Evolutionary conservation across 2,329 filamentous ascomycete species (phyloP), one percentile per base, ranked within the genome.

Genomic region (Hymenoscyphus infarciens): DNA sequence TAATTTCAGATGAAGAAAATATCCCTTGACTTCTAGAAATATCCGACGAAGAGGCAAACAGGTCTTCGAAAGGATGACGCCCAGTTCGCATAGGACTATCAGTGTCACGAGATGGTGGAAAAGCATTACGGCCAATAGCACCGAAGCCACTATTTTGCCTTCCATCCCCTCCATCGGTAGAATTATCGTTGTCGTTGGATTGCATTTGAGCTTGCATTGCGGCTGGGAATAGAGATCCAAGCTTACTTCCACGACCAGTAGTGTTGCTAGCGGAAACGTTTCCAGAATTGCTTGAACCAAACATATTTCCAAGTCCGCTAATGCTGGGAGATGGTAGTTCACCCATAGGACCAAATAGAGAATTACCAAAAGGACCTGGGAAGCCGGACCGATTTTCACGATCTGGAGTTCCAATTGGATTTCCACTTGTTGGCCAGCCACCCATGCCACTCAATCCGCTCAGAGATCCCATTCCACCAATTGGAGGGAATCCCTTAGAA

Each of bases 141-240:
- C 87, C 87, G 7, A 90, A 82, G 3, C 85, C 84, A 65, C 86
- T 85, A 56, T 75, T 76, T 64, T 87, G 84, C 59, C 86, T 83
- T 61, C 86, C 77, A 65, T 89, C 86, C 5, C 83, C 81, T 13
- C 82, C 73, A 1, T 89, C 87, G 39, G 81, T 79, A 57, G 87
- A 70, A 63, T 73, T 81, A 29, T 85, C 83, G 53, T 89, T 88
- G 13, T 94, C 89, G 33, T 87, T 83, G 2, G 78, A 78, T 64
- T 92, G 90, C 89, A 96, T 93, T 75, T 96, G 91, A 39, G 92
- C 90, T 77, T 97, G 93, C 90, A 96, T 93, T 4, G 89, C 88
- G 1, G 87, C 79, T 8, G 94, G 93, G 72, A 99, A 97, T 27
- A 99, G 80, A 1, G 92, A 93, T 1, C 90, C 90, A 45, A 97